These are phyloP conservation scores for Piedraia hortae DNA, from an alignment of 2,329 filamentous ascomycete genomes.

Conservation along the genomic window DNA sequence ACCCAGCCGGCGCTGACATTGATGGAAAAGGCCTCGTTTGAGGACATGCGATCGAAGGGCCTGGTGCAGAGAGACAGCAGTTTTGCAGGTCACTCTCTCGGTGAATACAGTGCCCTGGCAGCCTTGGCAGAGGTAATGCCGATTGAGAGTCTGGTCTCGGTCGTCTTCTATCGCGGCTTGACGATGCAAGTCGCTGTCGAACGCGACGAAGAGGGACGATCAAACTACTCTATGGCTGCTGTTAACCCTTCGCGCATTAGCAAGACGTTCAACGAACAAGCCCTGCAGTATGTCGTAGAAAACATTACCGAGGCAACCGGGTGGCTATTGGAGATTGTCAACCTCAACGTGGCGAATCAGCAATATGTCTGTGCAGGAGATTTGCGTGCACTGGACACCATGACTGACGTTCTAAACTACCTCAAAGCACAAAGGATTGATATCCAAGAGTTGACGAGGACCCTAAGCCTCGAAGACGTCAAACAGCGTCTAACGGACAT, in stretches of 20 bases:
- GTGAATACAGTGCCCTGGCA: conserved; percentile 91
- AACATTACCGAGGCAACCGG: conserved; percentile 81
- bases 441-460: conserved; percentile 75
- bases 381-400: conserved; percentile 35
- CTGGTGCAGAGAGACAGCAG: conserved; percentile 88
- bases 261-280: conserved; percentile 96
- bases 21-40: conserved; percentile 99
- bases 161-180: conserved; percentile 94
- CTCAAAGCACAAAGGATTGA: conserved; percentile 93
- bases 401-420: conserved; percentile 69
- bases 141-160: conserved; percentile 93
- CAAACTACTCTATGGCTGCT: conserved; percentile 98
- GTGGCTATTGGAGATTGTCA: conserved; percentile 97
- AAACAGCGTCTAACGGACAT: conserved; percentile 76
- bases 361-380: conserved; percentile 42
- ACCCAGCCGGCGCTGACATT: conserved; percentile 89
- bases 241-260: conserved; percentile 96
- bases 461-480: conserved; percentile 64
- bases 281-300: conserved; percentile 85
- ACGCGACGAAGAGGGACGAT: conserved; percentile 72
- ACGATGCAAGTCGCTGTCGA: conserved; percentile 99
- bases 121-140: conserved; percentile 96
- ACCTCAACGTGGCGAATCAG: conserved; percentile 55
- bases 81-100: conserved; percentile 90
- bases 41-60: conserved; percentile 95